Evolutionary conservation across 495 filamentous ascomycete species (phyloP).

Genomic region (Neurospora tetrasperma): DNA sequence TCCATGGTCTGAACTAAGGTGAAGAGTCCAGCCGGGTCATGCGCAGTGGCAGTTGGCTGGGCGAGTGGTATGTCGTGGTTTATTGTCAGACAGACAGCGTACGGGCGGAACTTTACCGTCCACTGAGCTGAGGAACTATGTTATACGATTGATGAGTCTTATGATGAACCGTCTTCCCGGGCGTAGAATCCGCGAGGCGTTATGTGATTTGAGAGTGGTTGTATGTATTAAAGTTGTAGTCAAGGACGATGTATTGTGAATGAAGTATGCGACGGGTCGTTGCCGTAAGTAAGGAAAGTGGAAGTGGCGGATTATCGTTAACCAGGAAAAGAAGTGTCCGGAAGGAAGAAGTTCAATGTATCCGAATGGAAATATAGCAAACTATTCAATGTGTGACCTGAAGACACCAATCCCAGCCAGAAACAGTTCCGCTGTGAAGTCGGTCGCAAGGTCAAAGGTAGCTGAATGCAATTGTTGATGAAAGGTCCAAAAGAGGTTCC

Average conservation of each 20-base stretch:
- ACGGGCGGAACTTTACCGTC: neutral
- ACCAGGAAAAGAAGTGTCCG: neutral
- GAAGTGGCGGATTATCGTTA: neutral
- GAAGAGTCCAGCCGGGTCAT: neutral
- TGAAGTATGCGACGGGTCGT: neutral
- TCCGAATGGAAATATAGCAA: neutral
- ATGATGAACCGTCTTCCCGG: neutral
- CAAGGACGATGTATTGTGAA: neutral
- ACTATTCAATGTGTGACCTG: neutral
- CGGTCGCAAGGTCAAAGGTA: neutral
- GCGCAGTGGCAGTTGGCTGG: neutral
- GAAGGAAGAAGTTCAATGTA: neutral
- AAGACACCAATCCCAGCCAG: neutral
- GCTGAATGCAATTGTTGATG: neutral
- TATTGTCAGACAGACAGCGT: neutral
- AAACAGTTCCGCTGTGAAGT: neutral
- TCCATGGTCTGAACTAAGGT: slow-evolving; percentile 40
- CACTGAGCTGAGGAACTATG: neutral
- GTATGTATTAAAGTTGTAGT: neutral
- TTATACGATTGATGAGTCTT: neutral
- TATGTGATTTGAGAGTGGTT: neutral
- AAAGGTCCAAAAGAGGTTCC: neutral
- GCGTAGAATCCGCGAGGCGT: neutral
- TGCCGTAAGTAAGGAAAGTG: neutral
- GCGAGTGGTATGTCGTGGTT: neutral